A percentile compares a stretch with the other conserved stretches of the same genome.
Evolutionary conservation across 179 eudicot genomes (phyloP).

Genomic region (Beta corolliflora): DNA sequence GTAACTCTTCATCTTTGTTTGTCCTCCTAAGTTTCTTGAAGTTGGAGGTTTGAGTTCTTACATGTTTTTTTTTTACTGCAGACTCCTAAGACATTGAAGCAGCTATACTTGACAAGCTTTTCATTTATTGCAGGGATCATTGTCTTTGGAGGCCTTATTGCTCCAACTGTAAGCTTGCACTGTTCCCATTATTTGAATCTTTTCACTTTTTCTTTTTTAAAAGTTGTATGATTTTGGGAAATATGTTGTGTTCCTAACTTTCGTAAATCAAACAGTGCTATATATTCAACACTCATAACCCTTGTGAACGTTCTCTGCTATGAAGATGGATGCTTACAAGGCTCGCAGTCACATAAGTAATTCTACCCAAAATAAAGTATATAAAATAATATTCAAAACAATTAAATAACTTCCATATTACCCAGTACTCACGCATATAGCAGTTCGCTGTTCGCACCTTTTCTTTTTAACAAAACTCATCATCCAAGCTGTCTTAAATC

Average conservation of each 20-base stretch:
- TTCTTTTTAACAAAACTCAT: neutral
- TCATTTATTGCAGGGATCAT: constrained; percentile 79
- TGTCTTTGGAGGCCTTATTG: constrained; percentile 87
- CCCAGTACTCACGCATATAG: neutral
- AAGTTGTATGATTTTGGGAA: neutral
- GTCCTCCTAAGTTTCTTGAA: neutral
- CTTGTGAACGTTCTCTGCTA: no score
- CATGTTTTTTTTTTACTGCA: constrained; percentile 28
- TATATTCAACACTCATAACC: no score
- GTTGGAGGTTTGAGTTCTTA: neutral
- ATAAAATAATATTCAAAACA: no score
- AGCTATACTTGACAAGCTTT: constrained; percentile 89
- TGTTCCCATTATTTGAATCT: neutral
- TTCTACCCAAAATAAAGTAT: neutral
- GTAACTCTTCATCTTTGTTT: neutral
- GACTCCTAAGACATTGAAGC: constrained; percentile 91
- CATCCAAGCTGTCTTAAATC: neutral
- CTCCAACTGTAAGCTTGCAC: constrained; percentile 76
- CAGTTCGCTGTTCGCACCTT: neutral
- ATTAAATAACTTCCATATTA: neutral
- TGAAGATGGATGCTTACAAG: no score
- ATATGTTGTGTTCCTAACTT: neutral
- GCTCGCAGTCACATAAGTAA: neutral
- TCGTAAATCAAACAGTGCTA: neutral
- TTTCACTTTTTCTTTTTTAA: neutral